A percentile compares a stretch with the other conserved stretches of the same genome.
phyloP scores from a whole-genome alignment of 352 stramenopile genomes.

The Globisporangium canariense region DNA sequence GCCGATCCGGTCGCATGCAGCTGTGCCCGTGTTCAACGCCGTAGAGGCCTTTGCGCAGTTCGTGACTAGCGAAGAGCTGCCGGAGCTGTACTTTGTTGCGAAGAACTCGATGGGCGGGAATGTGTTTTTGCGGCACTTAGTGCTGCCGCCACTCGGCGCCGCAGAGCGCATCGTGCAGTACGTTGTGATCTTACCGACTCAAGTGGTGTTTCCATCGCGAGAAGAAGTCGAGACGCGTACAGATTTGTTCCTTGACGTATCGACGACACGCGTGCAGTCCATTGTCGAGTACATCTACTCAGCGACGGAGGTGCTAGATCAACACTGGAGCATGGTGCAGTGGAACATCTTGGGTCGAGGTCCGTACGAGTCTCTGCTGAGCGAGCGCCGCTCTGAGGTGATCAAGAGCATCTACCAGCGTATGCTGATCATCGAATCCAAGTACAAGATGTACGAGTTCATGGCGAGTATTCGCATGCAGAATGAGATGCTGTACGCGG shows the following conservation, averaged over 20 bases:
- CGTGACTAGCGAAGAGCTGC: conserved; percentile 77
- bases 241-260: conserved; percentile 72
- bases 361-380: conserved; percentile 73
- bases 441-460: conserved; percentile 83
- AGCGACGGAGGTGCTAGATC: conserved; percentile 75
- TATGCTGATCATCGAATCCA: conserved; percentile 64
- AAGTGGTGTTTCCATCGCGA: conserved; percentile 74
- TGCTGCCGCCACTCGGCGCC: conserved; percentile 64
- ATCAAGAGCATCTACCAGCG: conserved; percentile 71
- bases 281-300: conserved; percentile 84
- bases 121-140: conserved; percentile 60
- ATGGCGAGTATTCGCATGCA: conserved; percentile 79
- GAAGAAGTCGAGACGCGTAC: conserved; percentile 76
- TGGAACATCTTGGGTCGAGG: conserved; percentile 82
- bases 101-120: conserved; percentile 73
- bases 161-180: conserved; percentile 66
- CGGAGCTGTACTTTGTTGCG: conserved; percentile 83
- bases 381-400: conserved; percentile 53
- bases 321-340: conserved; percentile 85
- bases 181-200: conserved; percentile 73
- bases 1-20: conserved; percentile 51
- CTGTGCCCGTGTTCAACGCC: conserved; percentile 60
- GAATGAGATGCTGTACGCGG: conserved; percentile 79
- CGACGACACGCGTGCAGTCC: conserved; percentile 63
- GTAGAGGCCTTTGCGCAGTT: conserved; percentile 75